A percentile compares a stretch with the other conserved stretches of the same genome.
phyloP scores from a whole-genome alignment of 148 eudicot species.

The Pharnaceum exiguum region DNA sequence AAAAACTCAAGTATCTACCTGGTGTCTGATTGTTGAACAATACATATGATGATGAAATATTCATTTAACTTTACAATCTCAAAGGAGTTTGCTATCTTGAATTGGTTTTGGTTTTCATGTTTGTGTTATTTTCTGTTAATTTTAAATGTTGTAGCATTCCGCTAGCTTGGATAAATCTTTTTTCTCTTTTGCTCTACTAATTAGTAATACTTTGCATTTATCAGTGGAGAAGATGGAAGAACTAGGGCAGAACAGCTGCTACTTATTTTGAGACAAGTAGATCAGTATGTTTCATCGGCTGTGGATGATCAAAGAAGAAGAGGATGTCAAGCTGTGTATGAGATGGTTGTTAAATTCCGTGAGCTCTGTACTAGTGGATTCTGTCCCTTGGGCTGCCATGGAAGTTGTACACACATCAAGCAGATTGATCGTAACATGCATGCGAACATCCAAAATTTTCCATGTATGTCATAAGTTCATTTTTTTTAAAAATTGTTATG shows the following conservation, averaged over 20 bases:
- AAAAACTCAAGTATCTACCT: no score
- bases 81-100: no score
- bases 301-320: constrained; percentile 84
- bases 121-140: no score
- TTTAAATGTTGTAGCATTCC: no score
- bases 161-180: not conserved
- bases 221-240: constrained; percentile 98
- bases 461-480: constrained; percentile 44
- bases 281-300: constrained; percentile 79
- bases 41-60: no score
- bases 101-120: no score
- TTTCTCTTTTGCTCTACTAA: constrained; percentile 6
- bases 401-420: constrained; percentile 71
- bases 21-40: no score
- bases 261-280: constrained; percentile 83
- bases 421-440: constrained; percentile 50
- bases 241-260: constrained; percentile 91
- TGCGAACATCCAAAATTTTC: constrained; percentile 53
- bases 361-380: constrained; percentile 72
- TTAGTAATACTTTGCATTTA: constrained; percentile 15
- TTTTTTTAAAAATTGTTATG: not conserved
- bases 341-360: constrained; percentile 81
- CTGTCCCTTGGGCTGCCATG: constrained; percentile 84
- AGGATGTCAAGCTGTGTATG: constrained; percentile 85
- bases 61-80: no score